Evolutionary conservation across 2,329 filamentous ascomycete species (phyloP).

Genomic region (Cordyceps tenuipes): DNA sequence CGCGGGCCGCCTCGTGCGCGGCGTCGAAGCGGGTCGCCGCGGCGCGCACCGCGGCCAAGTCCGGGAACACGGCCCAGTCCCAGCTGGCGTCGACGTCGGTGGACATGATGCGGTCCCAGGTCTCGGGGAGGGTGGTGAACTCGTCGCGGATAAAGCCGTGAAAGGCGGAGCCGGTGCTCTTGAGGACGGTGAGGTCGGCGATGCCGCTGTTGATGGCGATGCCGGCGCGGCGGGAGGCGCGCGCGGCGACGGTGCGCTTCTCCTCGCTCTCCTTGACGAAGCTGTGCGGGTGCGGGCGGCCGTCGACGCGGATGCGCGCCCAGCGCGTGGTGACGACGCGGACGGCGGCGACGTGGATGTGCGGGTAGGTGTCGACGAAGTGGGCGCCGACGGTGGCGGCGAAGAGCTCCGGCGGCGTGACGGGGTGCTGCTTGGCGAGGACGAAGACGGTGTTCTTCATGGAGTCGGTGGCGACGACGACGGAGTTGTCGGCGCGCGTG

Average conservation of each 20-base stretch:
- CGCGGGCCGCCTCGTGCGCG: constrained; percentile 69
- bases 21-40: constrained; percentile 62
- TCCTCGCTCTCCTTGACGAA: constrained; percentile 88
- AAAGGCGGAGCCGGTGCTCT: constrained; percentile 95
- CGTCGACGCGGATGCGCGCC: constrained; percentile 81
- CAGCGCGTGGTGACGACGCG: constrained; percentile 80
- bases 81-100: constrained; percentile 85
- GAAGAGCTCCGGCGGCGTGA: constrained; percentile 89
- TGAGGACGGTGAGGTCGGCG: constrained; percentile 76
- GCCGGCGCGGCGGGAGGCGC: constrained; percentile 51
- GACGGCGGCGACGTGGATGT: constrained; percentile 80
- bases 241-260: constrained; percentile 72
- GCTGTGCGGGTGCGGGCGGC: constrained; percentile 87
- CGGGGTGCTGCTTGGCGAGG: constrained; percentile 85
- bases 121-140: constrained; percentile 83
- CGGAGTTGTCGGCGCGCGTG: constrained; percentile 87
- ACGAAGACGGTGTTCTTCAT: constrained; percentile 98
- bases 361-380: constrained; percentile 79
- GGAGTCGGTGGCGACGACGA: constrained; percentile 91
- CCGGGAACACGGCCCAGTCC: constrained; percentile 70
- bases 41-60: constrained; percentile 57
- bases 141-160: constrained; percentile 90
- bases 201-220: constrained; percentile 73
- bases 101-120: constrained; percentile 90
- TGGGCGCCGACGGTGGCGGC: constrained; percentile 77